Conservation (phyloP, 2,329 filamentous ascomycete species). For the Acephala macrosclerotiorum region DNA sequence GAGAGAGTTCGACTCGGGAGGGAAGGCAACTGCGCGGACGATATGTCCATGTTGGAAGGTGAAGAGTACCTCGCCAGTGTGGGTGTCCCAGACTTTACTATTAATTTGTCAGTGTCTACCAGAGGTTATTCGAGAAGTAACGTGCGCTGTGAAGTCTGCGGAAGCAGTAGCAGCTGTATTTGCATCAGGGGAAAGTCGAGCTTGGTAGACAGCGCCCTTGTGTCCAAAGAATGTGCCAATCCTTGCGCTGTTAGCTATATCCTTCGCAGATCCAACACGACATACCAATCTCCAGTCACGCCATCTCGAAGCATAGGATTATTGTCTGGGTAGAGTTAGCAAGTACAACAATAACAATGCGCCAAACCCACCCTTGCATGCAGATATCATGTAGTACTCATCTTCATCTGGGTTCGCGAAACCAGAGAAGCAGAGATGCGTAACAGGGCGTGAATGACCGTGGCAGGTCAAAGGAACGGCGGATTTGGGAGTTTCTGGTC, state of each 20-base stretch:
- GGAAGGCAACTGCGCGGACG: conserved; percentile 91
- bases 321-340: conserved; percentile 69
- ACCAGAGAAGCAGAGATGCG: conserved; percentile 76
- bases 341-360: background rate
- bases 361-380: conserved; percentile 65
- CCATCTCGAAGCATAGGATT: conserved; percentile 99
- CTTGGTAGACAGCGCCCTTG: conserved; percentile 98
- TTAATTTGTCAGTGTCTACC: conserved; percentile 42
- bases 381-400: conserved; percentile 77
- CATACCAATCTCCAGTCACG: conserved; percentile 89
- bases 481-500: conserved; percentile 39
- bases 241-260: conserved; percentile 50
- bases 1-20: conserved; percentile 80
- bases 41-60: conserved; percentile 94
- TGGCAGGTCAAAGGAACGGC: conserved; percentile 76
- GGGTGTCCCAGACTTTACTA: conserved; percentile 97
- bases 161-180: conserved; percentile 90
- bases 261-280: conserved; percentile 12
- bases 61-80: conserved; percentile 87
- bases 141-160: conserved; percentile 93
- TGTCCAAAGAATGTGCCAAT: conserved; percentile 98
- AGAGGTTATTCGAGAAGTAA: conserved; percentile 28
- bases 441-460: conserved; percentile 77
- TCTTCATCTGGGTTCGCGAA: conserved; percentile 60
- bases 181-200: conserved; percentile 87